Conservation (phyloP, 352 stramenopile genomes). For the Phytophthora citricola region DNA sequence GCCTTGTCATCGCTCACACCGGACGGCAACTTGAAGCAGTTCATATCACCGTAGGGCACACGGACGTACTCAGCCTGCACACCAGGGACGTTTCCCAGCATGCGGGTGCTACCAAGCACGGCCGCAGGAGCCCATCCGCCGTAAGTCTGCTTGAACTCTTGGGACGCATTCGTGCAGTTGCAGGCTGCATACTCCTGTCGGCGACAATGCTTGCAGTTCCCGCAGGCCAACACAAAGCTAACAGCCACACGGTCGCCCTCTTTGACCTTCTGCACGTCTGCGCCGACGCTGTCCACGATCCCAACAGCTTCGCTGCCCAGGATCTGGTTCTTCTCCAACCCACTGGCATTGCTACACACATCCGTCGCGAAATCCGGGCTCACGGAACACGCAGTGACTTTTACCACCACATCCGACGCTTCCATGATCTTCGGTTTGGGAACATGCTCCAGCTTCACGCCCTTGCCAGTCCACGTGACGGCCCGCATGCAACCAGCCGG, state of each 20-base stretch:
- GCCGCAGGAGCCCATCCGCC: slow-evolving; percentile 69
- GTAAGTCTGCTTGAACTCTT: slow-evolving; percentile 70
- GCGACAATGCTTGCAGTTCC: slow-evolving; percentile 71
- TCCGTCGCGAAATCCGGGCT: slow-evolving; percentile 62
- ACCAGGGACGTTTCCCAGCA: slow-evolving; percentile 68
- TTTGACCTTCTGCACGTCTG: slow-evolving; percentile 59
- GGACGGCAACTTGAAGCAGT: slow-evolving; percentile 70
- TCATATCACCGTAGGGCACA: slow-evolving; percentile 75
- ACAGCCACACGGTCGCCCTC: slow-evolving; percentile 76
- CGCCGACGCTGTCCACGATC: slow-evolving; percentile 58
- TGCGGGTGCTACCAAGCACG: slow-evolving; percentile 59
- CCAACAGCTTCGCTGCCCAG: slow-evolving; percentile 78
- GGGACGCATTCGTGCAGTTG: slow-evolving; percentile 77
- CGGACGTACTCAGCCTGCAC: slow-evolving; percentile 80
- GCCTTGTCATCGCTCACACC: slow-evolving; percentile 68
- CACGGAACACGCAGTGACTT: slow-evolving; percentile 70
- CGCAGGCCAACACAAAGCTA: slow-evolving; percentile 75
- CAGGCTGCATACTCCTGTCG: slow-evolving; percentile 67
- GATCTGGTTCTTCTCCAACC: slow-evolving; percentile 67
- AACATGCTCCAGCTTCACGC: slow-evolving; percentile 59
- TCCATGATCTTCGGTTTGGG: slow-evolving; percentile 65
- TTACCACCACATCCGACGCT: slow-evolving; percentile 61
- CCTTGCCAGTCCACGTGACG: slow-evolving; percentile 64
- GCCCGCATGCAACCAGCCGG: slow-evolving; percentile 64
- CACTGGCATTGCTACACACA: slow-evolving; percentile 38